Evolutionary conservation across 352 stramenopile genomes (phyloP).

Genomic region (Phytophthora aleatoria): DNA sequence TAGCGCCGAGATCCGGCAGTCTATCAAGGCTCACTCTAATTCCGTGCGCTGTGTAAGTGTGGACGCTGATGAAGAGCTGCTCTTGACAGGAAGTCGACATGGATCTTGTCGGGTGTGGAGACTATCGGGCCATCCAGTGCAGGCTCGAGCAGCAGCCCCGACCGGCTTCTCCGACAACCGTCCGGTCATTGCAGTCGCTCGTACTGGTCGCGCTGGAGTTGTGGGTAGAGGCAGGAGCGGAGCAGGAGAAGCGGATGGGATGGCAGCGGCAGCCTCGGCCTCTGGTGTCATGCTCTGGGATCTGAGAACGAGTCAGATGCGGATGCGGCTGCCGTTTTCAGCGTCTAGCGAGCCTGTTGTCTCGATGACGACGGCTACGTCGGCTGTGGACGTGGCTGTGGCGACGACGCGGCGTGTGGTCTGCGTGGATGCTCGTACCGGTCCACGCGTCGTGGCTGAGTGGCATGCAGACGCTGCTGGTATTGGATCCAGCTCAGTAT

Average conservation of each 20-base stretch:
- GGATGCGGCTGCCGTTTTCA: constrained; percentile 60
- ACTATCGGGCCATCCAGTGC: constrained; percentile 57
- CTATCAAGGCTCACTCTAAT: constrained; percentile 71
- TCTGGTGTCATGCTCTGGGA: constrained; percentile 71
- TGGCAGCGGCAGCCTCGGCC: constrained; percentile 50
- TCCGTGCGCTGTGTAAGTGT: constrained; percentile 56
- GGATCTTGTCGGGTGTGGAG: constrained; percentile 75
- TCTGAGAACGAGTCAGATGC: constrained; percentile 62
- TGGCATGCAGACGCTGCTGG: constrained; percentile 60
- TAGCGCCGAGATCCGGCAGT: constrained; percentile 51
- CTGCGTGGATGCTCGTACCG: constrained; percentile 51
- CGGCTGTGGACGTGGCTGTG: constrained; percentile 54
- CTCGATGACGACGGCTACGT: constrained; percentile 32
- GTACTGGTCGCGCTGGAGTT: constrained; percentile 16
- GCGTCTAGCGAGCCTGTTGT: constrained; percentile 45
- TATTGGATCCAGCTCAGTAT: constrained; percentile 22
- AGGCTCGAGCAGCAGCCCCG: constrained; percentile 26
- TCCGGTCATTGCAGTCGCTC: constrained; percentile 33
- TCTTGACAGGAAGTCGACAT: constrained; percentile 75
- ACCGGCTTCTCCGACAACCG: constrained; percentile 18
- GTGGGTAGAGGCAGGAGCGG: constrained; percentile 1
- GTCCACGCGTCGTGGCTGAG: constrained; percentile 58
- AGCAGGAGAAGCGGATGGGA: constrained; percentile 28
- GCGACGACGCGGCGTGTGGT: constrained; percentile 51
- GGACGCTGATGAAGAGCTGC: constrained; percentile 61